Conservation (phyloP, 495 filamentous ascomycete species). For the Chaetomidium leptoderma region DNA sequence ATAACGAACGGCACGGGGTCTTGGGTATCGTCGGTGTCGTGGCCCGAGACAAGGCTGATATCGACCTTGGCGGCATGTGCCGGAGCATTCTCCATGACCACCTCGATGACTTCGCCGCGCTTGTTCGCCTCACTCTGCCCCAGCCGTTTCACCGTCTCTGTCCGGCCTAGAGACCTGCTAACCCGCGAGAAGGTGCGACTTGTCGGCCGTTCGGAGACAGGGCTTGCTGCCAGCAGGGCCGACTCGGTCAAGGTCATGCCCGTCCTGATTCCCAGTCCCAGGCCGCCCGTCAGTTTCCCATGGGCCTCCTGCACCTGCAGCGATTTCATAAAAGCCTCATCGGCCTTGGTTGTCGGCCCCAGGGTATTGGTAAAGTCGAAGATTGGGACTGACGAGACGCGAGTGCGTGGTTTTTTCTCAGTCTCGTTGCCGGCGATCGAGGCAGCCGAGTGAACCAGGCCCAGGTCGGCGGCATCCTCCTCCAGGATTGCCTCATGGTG, state of each 20-base stretch:
- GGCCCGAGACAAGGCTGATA: slow-evolving; percentile 42
- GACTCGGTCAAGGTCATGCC: slow-evolving; percentile 37
- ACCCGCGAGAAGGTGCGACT: slow-evolving; percentile 35
- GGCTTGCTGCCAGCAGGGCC: slow-evolving; percentile 38
- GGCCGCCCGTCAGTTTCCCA: slow-evolving; percentile 47
- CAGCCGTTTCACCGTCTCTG: slow-evolving; percentile 38
- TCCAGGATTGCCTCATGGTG: slow-evolving; percentile 42
- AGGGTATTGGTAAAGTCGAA: slow-evolving; percentile 40
- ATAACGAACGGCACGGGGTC: slow-evolving; percentile 15
- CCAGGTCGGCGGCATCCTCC: slow-evolving; percentile 41
- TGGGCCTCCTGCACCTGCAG: slow-evolving; percentile 44
- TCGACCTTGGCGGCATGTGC: slow-evolving; percentile 33
- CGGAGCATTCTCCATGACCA: slow-evolving; percentile 43
- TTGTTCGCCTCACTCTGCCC: slow-evolving; percentile 51
- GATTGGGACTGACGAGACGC: slow-evolving; percentile 14
- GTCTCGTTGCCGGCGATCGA: slow-evolving; percentile 23
- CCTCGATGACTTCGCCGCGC: slow-evolving; percentile 48
- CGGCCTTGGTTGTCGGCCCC: slow-evolving; percentile 36
- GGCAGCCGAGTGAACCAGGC: slow-evolving; percentile 37
- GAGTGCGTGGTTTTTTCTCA: slow-evolving; percentile 13
- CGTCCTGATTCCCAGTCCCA: slow-evolving; percentile 44
- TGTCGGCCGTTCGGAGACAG: slow-evolving; percentile 32
- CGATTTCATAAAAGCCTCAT: slow-evolving; percentile 36
- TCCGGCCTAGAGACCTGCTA: slow-evolving; percentile 24
- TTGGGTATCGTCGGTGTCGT: slow-evolving; percentile 9